These are phyloP conservation scores for Aschersonia sp. DNA, from an alignment of 2,329 filamentous ascomycete species.

Conservation along the genomic window DNA sequence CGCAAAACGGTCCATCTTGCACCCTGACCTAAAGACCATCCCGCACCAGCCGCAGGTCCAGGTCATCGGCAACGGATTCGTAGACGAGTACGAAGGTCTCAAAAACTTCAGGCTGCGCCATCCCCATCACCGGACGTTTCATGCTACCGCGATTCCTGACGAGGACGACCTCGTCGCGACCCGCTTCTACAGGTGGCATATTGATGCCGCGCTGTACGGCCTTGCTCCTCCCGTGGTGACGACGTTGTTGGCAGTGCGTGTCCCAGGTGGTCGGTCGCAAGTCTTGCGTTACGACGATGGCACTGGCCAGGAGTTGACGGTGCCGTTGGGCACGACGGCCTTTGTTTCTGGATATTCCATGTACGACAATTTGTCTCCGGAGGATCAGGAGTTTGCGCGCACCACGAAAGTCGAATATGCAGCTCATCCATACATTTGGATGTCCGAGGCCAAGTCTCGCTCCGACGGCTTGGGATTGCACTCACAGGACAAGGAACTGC, in stretches of 20 bases:
- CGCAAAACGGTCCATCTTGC: slow-evolving; percentile 47
- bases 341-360: slow-evolving; percentile 59
- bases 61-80: slow-evolving; percentile 35
- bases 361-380: slow-evolving; percentile 50
- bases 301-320: slow-evolving; percentile 46
- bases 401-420: slow-evolving; percentile 60
- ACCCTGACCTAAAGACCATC: slow-evolving; percentile 68
- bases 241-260: slow-evolving; percentile 56
- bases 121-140: slow-evolving; percentile 66
- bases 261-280: slow-evolving; percentile 51
- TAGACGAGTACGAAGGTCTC: slow-evolving; percentile 56
- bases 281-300: slow-evolving; percentile 62
- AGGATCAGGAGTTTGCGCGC: slow-evolving; percentile 53
- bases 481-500: slow-evolving; percentile 49
- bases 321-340: slow-evolving; percentile 62
- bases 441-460: slow-evolving; percentile 51
- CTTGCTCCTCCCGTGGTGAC: slow-evolving; percentile 63
- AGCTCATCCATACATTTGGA: slow-evolving; percentile 72
- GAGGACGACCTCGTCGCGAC: slow-evolving; percentile 34
- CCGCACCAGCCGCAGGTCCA: slow-evolving; percentile 56
- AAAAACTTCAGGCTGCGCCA: slow-evolving; percentile 53
- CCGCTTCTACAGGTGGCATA: slow-evolving; percentile 65
- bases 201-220: slow-evolving; percentile 63
- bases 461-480: slow-evolving; percentile 58
- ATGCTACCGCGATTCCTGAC: slow-evolving; percentile 45